Evolutionary conservation across 805 yeast species (phyloP).

Genomic region (Jamesozyma hellenica): DNA sequence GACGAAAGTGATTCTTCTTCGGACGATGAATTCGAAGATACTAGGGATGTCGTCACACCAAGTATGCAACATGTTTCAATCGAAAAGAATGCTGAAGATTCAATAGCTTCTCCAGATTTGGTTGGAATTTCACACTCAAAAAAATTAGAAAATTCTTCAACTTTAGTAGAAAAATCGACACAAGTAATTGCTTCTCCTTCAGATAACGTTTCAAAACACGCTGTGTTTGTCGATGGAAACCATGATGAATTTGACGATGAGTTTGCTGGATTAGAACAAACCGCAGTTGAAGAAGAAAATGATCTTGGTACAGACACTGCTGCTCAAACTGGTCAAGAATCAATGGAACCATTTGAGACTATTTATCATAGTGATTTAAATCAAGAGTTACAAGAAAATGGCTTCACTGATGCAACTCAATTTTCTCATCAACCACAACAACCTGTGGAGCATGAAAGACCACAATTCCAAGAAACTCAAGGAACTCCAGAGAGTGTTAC

Average conservation of each 20-base stretch:
- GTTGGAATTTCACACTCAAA: too few relatives aligned
- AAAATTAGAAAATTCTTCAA: background rate
- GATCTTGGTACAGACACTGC: constrained; percentile 1
- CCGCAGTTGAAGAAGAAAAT: constrained; percentile 33
- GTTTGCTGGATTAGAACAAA: constrained; percentile 37
- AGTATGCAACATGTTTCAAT: background rate
- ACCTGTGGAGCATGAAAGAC: background rate
- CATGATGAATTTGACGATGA: constrained; percentile 33
- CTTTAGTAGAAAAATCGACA: constrained; percentile 5
- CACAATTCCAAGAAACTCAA: constrained; percentile 1
- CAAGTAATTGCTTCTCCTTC: constrained; percentile 8
- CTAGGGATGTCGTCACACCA: constrained; percentile 8
- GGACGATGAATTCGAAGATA: constrained; percentile 24
- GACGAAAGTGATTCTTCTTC: constrained; percentile 43
- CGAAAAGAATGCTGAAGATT: too few relatives aligned
- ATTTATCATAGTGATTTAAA: constrained; percentile 20
- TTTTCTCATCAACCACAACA: background rate
- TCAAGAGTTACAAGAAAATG: constrained; percentile 18
- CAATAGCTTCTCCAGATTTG: too few relatives aligned
- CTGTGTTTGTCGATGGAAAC: too few relatives aligned
- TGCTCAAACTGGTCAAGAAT: background rate
- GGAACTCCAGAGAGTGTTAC: constrained; percentile 15
- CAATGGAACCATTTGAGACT: constrained; percentile 21
- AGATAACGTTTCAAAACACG: background rate
- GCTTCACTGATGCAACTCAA: constrained; percentile 11